Base-by-base conservation (phyloP, 257 asterid genomes). In the Penstemon davidsonii region DNA sequence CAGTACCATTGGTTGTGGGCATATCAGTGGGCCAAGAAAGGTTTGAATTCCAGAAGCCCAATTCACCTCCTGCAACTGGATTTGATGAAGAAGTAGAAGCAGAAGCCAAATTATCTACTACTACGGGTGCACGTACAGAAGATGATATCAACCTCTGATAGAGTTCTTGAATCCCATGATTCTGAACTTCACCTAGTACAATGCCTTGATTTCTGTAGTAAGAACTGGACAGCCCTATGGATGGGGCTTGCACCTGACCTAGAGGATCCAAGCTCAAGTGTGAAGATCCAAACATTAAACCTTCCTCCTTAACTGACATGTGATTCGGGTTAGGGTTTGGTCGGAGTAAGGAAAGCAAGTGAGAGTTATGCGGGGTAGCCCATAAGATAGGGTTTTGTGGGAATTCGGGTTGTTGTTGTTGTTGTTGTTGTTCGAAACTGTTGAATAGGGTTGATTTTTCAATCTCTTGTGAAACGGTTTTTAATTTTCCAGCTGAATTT, bases 91-190 rank as follows among this genome's bases (percentile, higher is more conserved):
- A 59, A 2, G 79, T 60, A 12, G 88, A 57, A 5, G 90, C 33
- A 25, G 75, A 1, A 73, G 69, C 38, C 73, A 36, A 74, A 80
- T 9, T 70, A 36, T 36, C 72, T 3, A 82, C 36, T 1, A 25
- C 33, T 25, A 25, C 33, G 1, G 33, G 33, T 25, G 33, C 33
- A 25, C 33, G 33, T 25, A 25, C 33, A 25, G 96, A 15, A 1
- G 96, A 68, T 51, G 84, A 78, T 70, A 80, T 79, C 8, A 86
- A 83, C 69, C 87, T 64, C 45, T 84, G 90, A 52, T 84, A 90
- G 36, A 84, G 73, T 37, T 90, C 97, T 47, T 84, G 94, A 69
- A 86, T 49, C 51, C 88, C 94, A 43, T 60, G 46, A 39, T 68
- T 70, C 59, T 80, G 90, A 53, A 51, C 71, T 65, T 85, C 83